phyloP scores from a whole-genome alignment of 1,139 yeast species.

The Scheffersomyces cryptocercus region DNA sequence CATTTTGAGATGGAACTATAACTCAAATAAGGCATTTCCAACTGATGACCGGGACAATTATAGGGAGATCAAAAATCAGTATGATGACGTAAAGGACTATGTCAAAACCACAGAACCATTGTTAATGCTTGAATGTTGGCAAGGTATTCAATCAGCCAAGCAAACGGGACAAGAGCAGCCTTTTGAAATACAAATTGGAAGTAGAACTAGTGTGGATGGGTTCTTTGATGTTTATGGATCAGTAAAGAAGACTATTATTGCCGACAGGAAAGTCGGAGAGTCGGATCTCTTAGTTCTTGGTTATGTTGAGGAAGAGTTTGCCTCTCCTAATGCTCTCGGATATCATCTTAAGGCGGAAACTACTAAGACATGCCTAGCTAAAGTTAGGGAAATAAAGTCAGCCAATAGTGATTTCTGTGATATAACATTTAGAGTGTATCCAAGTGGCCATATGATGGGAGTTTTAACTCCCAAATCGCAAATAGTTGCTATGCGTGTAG shows the following conservation, averaged over 20 bases:
- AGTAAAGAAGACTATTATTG: conserved; percentile 51
- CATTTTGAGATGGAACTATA: conserved; percentile 79
- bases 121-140: conserved; percentile 90
- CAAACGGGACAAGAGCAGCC: conserved; percentile 64
- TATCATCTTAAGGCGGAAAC: conserved; percentile 26
- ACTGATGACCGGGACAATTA: conserved; percentile 42
- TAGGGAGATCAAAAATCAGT: conserved; percentile 39
- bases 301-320: conserved; percentile 30
- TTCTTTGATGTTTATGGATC: conserved; percentile 90
- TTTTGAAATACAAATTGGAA: conserved; percentile 70
- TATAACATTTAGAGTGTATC: conserved; percentile 67
- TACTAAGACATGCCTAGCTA: conserved; percentile 66
- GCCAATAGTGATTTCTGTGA: conserved; percentile 69
- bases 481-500: conserved; percentile 67
- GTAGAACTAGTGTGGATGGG: conserved; percentile 79
- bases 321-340: conserved; percentile 17
- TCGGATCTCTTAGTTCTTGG: conserved; percentile 77
- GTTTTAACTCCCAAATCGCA: conserved; percentile 64
- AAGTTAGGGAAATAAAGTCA: conserved; percentile 68
- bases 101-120: conserved; percentile 73
- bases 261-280: conserved; percentile 63
- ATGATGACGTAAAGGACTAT: conserved; percentile 63
- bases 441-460: conserved; percentile 51
- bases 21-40: conserved; percentile 59
- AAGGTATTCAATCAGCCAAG: conserved; percentile 74